Evolutionary conservation across 2,329 filamentous ascomycete species (phyloP), one percentile per base, ranked within the genome.

Genomic region (Ascomycota sp.): DNA sequence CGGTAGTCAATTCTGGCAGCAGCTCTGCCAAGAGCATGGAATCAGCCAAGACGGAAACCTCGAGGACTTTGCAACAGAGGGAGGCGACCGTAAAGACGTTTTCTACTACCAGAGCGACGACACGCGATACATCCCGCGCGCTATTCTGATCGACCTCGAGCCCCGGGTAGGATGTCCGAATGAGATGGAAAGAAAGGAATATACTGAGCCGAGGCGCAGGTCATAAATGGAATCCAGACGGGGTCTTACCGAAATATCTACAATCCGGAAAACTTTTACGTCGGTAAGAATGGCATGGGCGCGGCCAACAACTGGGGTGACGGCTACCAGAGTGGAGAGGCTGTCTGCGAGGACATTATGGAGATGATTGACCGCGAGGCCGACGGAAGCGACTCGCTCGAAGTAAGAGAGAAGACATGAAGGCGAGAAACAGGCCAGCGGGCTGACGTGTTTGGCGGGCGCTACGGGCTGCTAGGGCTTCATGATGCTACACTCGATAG

Each of bases 51-150:
- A 95, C 58, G 89, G 89, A 37, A 95, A 95, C 53, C 68, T 98
- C 37, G 84, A 93, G 53, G 84, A 93, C 55, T 93, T 93, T 61
- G 89, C 89, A 50, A 93, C 83, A 33, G 89, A 95, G 56, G 89
- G 89, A 50, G 84, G 86, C 43, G 89, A 98, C 58, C 76, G 89
- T 46, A 98, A 98, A 55, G 89, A 98, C 57, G 89, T 98, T 39
- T 95, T 95, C 61, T 95, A 92, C 68, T 98, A 95, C 61, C 86
- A 91, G 66, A 95, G 84, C 51, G 89, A 98, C 62, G 89, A 98
- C 53, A 98, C 89, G 38, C 72, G 89, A 59, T 98, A 98, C 57
- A 95, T 98, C 43, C 89, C 89, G 9, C 72, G 89, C 50, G 86
- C 89, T 32, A 95, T 98, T 46, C 63, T 98, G 34, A 77, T 98